Conservation (phyloP, 495 filamentous ascomycete species). For the Penicillium parvum region DNA sequence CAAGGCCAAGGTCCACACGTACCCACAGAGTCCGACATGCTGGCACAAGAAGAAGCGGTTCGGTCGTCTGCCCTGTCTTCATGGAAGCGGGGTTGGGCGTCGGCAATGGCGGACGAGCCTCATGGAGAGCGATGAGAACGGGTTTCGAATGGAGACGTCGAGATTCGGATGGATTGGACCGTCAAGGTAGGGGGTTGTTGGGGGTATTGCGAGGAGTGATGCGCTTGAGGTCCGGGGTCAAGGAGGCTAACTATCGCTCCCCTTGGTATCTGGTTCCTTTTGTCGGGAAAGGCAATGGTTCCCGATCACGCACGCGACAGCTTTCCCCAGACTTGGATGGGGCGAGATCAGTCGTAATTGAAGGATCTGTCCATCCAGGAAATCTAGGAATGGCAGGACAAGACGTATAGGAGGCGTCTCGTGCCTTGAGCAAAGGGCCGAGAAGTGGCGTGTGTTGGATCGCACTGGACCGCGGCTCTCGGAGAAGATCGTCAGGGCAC, state of each 20-base stretch:
- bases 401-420: constrained; percentile 2
- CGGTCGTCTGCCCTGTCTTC: constrained; percentile 28
- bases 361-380: not conserved
- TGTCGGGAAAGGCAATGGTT: constrained; percentile 11
- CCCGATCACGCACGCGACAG: constrained; percentile 8
- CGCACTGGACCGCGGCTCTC: constrained; percentile 38
- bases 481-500: constrained; percentile 29
- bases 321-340: not conserved
- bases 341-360: not conserved
- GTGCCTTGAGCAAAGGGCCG: constrained; percentile 8
- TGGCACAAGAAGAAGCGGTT: constrained; percentile 24
- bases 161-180: not conserved
- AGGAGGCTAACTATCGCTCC: too few relatives aligned
- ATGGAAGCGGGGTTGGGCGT: constrained; percentile 34
- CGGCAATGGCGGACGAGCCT: constrained; percentile 20
- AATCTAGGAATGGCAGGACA: not conserved
- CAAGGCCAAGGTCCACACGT: constrained; percentile 19
- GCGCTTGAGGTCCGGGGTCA: not conserved
- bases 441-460: constrained; percentile 13
- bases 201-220: constrained; percentile 1
- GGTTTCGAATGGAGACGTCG: not conserved
- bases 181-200: not conserved
- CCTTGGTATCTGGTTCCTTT: not conserved
- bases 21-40: constrained; percentile 57
- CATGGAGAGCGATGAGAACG: constrained; percentile 18